Conservation (phyloP, 176 grass and related monocot genomes). For the Cenchrus americanus region DNA sequence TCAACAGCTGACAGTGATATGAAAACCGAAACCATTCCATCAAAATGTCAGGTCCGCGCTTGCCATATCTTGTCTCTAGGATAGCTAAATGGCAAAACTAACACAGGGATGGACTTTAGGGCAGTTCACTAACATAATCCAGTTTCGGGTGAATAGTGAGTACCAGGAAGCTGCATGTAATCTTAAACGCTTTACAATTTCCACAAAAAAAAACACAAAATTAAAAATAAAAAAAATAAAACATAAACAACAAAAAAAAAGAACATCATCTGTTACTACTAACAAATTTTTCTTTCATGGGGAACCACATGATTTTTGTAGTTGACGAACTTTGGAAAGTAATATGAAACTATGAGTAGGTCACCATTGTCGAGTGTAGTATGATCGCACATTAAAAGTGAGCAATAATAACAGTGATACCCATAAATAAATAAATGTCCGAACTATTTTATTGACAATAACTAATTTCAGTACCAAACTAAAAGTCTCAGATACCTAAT, state of each 20-base stretch:
- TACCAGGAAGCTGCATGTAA: neutral
- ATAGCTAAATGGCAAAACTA: neutral
- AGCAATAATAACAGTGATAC: neutral
- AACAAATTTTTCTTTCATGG: neutral
- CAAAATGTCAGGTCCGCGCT: slow-evolving; percentile 19
- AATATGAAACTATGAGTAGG: neutral
- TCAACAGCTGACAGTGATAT: slow-evolving; percentile 18
- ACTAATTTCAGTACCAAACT: neutral
- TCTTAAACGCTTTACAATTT: no score
- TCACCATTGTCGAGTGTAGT: neutral
- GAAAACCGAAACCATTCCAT: slow-evolving; percentile 3
- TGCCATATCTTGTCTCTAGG: slow-evolving; percentile 4
- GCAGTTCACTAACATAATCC: neutral
- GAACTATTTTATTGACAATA: neutral
- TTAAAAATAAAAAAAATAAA: no score
- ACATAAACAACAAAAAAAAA: neutral
- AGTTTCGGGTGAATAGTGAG: neutral
- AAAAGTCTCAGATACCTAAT: neutral
- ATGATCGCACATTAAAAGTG: neutral
- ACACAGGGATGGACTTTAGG: neutral
- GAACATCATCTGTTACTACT: neutral
- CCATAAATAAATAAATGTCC: neutral
- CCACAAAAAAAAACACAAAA: no score
- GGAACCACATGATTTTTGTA: neutral
- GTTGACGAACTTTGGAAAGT: neutral